Evolutionary conservation across 2,329 filamentous ascomycete species (phyloP), one percentile per base, ranked within the genome.

Genomic region (Neopestalotiopsis sp.): DNA sequence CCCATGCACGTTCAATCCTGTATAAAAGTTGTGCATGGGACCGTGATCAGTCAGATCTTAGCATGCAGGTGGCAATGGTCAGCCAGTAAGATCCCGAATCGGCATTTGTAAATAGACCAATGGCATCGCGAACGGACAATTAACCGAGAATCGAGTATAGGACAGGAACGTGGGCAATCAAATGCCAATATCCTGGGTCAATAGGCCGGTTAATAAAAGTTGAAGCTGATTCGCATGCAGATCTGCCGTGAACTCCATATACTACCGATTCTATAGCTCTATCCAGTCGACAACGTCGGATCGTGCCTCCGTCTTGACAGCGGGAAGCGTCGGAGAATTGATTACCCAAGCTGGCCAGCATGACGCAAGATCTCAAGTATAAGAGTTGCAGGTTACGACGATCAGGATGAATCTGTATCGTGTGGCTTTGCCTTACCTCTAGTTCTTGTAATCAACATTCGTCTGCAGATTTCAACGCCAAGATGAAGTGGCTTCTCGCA

Each of bases 401-500:
- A 1, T 52, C n/a, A 52, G n/a, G 3, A 6, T 9, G 7, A 3
- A 9, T 17, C 7, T n/a, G 14, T 4, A 6, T 52, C 3, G 7
- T 52, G 45, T 9, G 7, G n/a, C 17, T 17, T n/a, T n/a, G 45
- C 10, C 45, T 52, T 12, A 24, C 1, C 45, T 52, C n/a, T 24
- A 20, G 17, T 10, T 52, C n/a, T 17, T 10, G 20, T 52, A 2
- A 24, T 24, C 17, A 24, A 52, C 0, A 52, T n/a, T 52, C 2
- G 7, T 20, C 17, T 6, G 7, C 17, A 52, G 7, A n/a, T 52
- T 20, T 3, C 3, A 52, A 52, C 32, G 40, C 13, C 20, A 52
- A 61, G 56, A 49, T 67, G 65, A 59, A 67, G 34, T 61, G 45
- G 45, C 45, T 14, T n/a, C 30, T 67, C 32, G 10, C 28, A 30